A percentile compares a stretch with the other conserved stretches of the same genome.
Conservation (phyloP, 208 protist genomes). For the Acanthamoeba lenticulata region DNA sequence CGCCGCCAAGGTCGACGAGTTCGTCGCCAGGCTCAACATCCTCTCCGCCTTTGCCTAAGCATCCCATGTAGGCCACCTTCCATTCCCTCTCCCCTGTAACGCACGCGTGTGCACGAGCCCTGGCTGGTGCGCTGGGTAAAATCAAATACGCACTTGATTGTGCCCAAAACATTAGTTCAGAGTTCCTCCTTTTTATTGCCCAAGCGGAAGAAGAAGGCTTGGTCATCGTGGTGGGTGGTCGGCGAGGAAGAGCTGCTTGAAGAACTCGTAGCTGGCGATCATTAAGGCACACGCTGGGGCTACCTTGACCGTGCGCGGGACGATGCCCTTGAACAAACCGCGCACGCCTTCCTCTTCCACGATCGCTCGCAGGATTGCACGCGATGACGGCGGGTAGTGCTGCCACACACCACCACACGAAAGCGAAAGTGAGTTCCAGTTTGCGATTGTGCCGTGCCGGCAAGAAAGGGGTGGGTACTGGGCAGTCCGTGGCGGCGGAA, state of each 20-base stretch:
- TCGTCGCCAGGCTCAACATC: conserved; percentile 73
- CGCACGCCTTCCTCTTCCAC: conserved; percentile 64
- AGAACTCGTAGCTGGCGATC: conserved; percentile 75
- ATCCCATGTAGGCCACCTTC: background rate
- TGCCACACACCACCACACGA: background rate
- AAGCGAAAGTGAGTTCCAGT: too few relatives aligned
- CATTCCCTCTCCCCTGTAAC: background rate
- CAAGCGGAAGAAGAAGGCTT: background rate
- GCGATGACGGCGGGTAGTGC: background rate
- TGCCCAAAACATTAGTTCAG: too few relatives aligned
- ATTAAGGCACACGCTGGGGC: conserved; percentile 76
- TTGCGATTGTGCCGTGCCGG: background rate
- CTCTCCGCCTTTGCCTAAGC: conserved; percentile 63
- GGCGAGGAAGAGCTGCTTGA: conserved; percentile 56
- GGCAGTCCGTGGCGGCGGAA: background rate
- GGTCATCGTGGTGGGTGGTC: background rate
- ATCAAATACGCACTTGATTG: too few relatives aligned
- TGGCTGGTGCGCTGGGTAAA: too few relatives aligned
- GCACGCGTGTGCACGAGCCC: too few relatives aligned
- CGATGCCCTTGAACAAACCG: conserved; percentile 70
- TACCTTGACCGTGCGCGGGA: conserved; percentile 74
- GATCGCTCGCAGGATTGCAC: conserved; percentile 53
- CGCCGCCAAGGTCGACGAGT: conserved; percentile 71
- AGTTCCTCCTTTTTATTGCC: too few relatives aligned
- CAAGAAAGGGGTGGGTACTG: background rate